phyloP scores from a whole-genome alignment of 257 asterid genomes.

The Primulina huaijiensis region DNA sequence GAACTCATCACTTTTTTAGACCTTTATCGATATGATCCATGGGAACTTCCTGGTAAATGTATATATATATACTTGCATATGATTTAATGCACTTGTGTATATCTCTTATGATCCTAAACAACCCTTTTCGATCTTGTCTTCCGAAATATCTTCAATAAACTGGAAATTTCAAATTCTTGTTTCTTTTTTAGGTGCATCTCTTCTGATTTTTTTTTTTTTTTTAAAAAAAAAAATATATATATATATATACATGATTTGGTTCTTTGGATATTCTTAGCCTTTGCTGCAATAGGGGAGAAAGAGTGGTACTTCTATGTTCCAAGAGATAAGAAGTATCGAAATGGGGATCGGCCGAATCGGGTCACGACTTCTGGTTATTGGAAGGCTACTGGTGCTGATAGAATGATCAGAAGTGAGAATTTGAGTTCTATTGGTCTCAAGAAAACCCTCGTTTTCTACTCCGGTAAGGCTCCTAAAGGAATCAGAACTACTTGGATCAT shows the following conservation, averaged over 20 bases:
- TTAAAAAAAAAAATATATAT: too few species aligned
- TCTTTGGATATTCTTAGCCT: conserved; percentile 36
- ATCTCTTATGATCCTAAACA: not conserved
- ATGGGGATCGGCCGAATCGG: conserved; percentile 93
- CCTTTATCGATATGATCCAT: conserved; percentile 96
- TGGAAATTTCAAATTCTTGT: not conserved
- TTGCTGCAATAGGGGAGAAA: conserved; percentile 98
- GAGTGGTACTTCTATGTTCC: conserved; percentile 99
- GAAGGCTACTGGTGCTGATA: conserved; percentile 98
- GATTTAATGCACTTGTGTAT: not conserved
- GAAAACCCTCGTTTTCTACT: conserved; percentile 96
- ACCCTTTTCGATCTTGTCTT: not conserved
- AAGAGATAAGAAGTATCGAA: conserved; percentile 81
- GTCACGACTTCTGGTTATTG: conserved; percentile 95
- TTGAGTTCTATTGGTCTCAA: conserved; percentile 71
- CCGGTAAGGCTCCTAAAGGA: conserved; percentile 98
- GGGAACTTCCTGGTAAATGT: conserved; percentile 90
- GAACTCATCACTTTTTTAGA: conserved; percentile 90
- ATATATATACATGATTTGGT: too few species aligned
- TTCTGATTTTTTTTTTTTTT: not conserved
- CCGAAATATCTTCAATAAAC: not conserved
- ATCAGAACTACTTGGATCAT: conserved; percentile 90
- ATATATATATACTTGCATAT: not conserved
- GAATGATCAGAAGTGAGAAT: conserved; percentile 75
- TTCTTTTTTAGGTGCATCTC: not conserved